Conservation (phyloP, 2,329 filamentous ascomycete species). For the Ascochyta pisi region DNA sequence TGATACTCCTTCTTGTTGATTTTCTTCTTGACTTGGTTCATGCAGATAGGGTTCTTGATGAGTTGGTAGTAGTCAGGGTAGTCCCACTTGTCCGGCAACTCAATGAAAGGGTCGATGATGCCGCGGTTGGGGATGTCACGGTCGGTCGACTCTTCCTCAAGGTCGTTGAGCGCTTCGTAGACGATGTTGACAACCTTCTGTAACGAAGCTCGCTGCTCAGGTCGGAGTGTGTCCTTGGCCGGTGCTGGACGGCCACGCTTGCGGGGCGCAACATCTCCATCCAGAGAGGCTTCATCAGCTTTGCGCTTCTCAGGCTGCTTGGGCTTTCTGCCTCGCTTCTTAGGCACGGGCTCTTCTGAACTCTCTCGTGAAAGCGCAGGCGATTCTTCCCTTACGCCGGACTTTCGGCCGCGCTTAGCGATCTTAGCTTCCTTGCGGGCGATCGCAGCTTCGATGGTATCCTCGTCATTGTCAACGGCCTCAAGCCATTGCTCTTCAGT, state of each 20-base stretch:
- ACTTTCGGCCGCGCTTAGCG: slow-evolving; percentile 77
- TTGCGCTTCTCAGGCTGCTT: slow-evolving; percentile 80
- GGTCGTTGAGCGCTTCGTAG: slow-evolving; percentile 79
- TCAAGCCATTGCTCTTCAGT: slow-evolving; percentile 99
- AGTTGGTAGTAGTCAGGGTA: slow-evolving; percentile 96
- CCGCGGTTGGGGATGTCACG: slow-evolving; percentile 70
- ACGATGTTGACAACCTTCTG: slow-evolving; percentile 80
- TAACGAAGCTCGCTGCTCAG: slow-evolving; percentile 75
- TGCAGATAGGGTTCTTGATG: slow-evolving; percentile 91
- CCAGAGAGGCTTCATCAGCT: slow-evolving; percentile 69
- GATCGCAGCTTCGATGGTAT: slow-evolving; percentile 90
- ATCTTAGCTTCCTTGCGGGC: slow-evolving; percentile 87
- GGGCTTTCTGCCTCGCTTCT: slow-evolving; percentile 83
- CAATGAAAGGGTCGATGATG: slow-evolving; percentile 93
- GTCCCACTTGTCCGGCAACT: slow-evolving; percentile 84
- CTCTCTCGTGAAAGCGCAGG: slow-evolving; percentile 81
- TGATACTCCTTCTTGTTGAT: slow-evolving; percentile 97
- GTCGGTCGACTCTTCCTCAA: slow-evolving; percentile 77
- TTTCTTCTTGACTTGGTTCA: slow-evolving; percentile 92
- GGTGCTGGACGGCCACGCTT: slow-evolving; percentile 69
- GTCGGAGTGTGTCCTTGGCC: slow-evolving; percentile 71
- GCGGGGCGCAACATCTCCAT: slow-evolving; percentile 71
- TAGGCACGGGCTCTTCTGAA: slow-evolving; percentile 78
- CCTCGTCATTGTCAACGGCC: slow-evolving; percentile 95
- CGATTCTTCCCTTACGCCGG: slow-evolving; percentile 67